These are phyloP conservation scores for Taxillus chinensis DNA, from an alignment of 164 flowering plant species.

Conservation along the genomic window DNA sequence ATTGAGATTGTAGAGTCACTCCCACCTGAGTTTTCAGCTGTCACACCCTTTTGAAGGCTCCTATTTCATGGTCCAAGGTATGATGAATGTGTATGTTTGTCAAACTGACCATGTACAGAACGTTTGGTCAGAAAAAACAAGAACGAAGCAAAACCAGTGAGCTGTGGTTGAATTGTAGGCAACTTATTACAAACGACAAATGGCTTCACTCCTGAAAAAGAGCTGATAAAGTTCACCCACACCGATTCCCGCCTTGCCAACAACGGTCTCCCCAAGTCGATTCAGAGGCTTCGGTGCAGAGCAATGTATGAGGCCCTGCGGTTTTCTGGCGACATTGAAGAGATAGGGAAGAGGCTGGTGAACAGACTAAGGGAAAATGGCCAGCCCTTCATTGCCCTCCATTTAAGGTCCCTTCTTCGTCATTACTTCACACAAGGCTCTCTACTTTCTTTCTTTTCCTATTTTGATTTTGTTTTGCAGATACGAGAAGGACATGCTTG, in stretches of 20 bases:
- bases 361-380: slow-evolving; percentile 19
- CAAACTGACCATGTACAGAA: background rate
- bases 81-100: background rate
- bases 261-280: slow-evolving; percentile 18
- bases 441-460: too few species aligned
- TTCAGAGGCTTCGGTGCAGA: slow-evolving; percentile 33
- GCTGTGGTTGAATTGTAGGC: slow-evolving; percentile 18
- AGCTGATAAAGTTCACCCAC: slow-evolving; percentile 27
- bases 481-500: slow-evolving; percentile 56
- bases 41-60: slow-evolving; percentile 21
- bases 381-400: slow-evolving; percentile 29
- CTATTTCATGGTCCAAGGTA: slow-evolving; percentile 49
- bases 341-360: slow-evolving; percentile 22
- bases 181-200: slow-evolving; percentile 24
- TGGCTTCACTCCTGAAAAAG: slow-evolving; percentile 15
- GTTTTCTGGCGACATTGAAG: slow-evolving; percentile 18
- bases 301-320: slow-evolving; percentile 32
- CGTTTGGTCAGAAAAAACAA: background rate
- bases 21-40: slow-evolving; percentile 15
- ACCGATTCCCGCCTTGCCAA: slow-evolving; percentile 13
- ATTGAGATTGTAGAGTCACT: slow-evolving; percentile 26
- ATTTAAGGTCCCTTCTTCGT: slow-evolving; percentile 24
- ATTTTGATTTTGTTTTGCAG: slow-evolving; percentile 14
- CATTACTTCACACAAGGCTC: too few species aligned
- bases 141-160: background rate